Evolutionary conservation across 2,329 filamentous ascomycete species (phyloP), one percentile per base, ranked within the genome.

Genomic region (Endoconidiophora laricicola): DNA sequence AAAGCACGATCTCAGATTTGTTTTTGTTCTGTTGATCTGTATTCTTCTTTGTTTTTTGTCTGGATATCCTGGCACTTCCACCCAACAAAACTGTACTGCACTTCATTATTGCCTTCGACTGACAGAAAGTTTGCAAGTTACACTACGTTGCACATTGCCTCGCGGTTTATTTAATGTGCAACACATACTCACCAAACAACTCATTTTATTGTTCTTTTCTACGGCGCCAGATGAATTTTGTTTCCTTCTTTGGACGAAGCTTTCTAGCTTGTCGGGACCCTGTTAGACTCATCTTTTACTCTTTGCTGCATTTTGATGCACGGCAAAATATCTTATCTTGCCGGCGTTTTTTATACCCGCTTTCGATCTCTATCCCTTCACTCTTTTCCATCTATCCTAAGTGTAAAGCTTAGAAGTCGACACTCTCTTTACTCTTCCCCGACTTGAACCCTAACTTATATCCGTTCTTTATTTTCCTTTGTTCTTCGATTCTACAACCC

Each of bases 281-380:
- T 44, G 6, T 36, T 20, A n/a, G 7, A 26, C 24, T 5, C 2
- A 20, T 38, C 18, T 22, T 22, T 16, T n/a, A 22, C 44, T 16
- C 29, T 50, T 29, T 37, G 44, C 49, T 50, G 44, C 49, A 50
- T 50, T 50, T 22, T 46, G 10, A 50, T 50, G 49, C 44, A 42
- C 44, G 39, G 39, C 24, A 38, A 38, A n/a, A 14, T 36, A 24
- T 18, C 24, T 26, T 16, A n/a, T 14, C 20, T 20, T 9, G 16
- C 26, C n/a, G 16, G 18, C 36, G 26, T 50, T 16, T 26, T 44
- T 36, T 49, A 33, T 33, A 20, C 26, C n/a, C 18, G 24, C 6
- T 18, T 20, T 38, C 44, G 14, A 37, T 46, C 44, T 26, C 20
- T 46, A 23, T 9, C 22, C 24, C 6, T 39, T 23, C 26, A 29